These are phyloP conservation scores for Giardia duodenalis DNA, from an alignment of 208 protist genomes.

Conservation along the genomic window DNA sequence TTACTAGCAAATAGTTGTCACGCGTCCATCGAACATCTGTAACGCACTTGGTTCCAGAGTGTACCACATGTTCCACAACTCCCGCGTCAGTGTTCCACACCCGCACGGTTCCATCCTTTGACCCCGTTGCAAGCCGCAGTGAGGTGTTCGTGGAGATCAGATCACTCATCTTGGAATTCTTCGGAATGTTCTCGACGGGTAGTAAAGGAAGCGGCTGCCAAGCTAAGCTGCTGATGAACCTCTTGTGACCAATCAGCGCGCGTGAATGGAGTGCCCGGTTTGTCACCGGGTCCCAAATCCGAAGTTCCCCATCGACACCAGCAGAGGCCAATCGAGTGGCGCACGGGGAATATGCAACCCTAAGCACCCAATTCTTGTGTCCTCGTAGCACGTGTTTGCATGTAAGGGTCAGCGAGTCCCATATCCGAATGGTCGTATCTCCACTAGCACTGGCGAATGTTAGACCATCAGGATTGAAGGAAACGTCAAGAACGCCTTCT, in stretches of 20 bases:
- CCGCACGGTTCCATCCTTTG: not conserved
- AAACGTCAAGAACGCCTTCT: constrained; percentile 70
- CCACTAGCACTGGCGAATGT: constrained; percentile 72
- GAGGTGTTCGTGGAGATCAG: constrained; percentile 77
- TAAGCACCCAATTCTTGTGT: constrained; percentile 71
- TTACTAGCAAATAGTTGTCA: not conserved
- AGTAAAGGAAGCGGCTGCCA: constrained; percentile 37
- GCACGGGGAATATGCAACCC: constrained; percentile 79
- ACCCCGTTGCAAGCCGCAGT: constrained; percentile 38
- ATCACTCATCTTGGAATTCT: no score
- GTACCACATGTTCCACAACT: not conserved
- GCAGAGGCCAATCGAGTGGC: constrained; percentile 68
- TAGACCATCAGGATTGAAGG: constrained; percentile 76
- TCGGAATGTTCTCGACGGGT: constrained; percentile 69
- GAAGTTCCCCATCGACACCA: constrained; percentile 69
- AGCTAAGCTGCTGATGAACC: constrained; percentile 57
- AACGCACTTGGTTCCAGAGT: not conserved
- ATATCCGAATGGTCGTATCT: constrained; percentile 82
- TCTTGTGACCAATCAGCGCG: not conserved
- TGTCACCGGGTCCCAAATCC: constrained; percentile 63
- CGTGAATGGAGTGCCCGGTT: not conserved
- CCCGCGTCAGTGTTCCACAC: not conserved
- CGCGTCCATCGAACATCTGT: not conserved
- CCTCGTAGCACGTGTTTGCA: constrained; percentile 66
- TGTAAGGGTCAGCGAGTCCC: constrained; percentile 82